Conservation (phyloP, 805 yeast genomes). For the Cyberlindnera mrakii region DNA sequence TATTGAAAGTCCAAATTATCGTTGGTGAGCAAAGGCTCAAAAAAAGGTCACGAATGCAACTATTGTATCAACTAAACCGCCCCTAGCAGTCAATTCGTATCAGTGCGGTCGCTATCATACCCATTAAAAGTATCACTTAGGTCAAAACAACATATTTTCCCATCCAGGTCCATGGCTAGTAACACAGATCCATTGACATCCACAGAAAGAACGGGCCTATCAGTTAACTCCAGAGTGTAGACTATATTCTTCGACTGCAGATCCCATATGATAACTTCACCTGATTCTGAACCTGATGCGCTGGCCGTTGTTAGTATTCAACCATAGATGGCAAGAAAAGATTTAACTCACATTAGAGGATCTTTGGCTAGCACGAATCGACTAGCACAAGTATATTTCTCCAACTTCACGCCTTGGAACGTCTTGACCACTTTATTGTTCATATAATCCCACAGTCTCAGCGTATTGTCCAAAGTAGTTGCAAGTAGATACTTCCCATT, state of each 20-base stretch:
- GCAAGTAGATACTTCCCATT: slow-evolving; percentile 77
- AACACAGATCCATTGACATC: slow-evolving; percentile 9
- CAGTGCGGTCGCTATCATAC: slow-evolving; percentile 9
- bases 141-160: slow-evolving; percentile 1
- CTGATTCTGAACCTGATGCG: slow-evolving; percentile 56
- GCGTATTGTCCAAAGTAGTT: slow-evolving; percentile 71
- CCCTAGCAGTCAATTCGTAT: slow-evolving; percentile 5
- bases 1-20: no score
- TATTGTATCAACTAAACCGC: no score
- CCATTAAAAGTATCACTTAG: slow-evolving; percentile 1
- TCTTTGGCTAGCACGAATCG: slow-evolving; percentile 38
- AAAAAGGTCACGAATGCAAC: no score
- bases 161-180: slow-evolving; percentile 9
- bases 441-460: slow-evolving; percentile 84
- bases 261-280: slow-evolving; percentile 58
- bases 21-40: no score
- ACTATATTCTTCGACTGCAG: slow-evolving; percentile 51
- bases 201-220: slow-evolving; percentile 12
- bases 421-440: slow-evolving; percentile 77
- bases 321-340: background rate
- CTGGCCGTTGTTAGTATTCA: slow-evolving; percentile 2
- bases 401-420: slow-evolving; percentile 33
- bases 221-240: slow-evolving; percentile 2
- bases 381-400: slow-evolving; percentile 47
- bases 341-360: slow-evolving; percentile 30